phyloP scores from a whole-genome alignment of 225 moss, liverwort and hornwort genomes.

The Climacium dendroides region DNA sequence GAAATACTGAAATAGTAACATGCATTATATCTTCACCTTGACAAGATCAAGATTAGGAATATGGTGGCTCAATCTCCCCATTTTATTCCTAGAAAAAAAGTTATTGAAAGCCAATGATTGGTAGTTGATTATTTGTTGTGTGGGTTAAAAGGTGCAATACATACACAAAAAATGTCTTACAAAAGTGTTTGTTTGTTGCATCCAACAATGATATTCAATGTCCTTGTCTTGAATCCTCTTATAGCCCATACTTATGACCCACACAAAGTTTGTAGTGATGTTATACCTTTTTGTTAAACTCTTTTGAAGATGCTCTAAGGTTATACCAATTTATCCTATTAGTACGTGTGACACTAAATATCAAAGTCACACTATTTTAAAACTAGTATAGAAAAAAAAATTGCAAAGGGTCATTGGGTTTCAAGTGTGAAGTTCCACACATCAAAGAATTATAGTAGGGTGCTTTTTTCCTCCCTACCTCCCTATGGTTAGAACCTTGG shows the following conservation, averaged over 20 bases:
- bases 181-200: rapidly evolving
- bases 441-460: too few species aligned
- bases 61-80: rapidly evolving
- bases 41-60: background rate
- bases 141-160: background rate
- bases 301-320: background rate
- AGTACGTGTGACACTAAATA: background rate
- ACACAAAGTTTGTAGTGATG: background rate
- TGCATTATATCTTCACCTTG: rapidly evolving
- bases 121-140: background rate
- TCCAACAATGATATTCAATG: background rate
- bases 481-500: too few species aligned
- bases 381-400: too few species aligned
- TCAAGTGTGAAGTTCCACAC: too few species aligned
- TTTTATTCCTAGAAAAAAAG: background rate
- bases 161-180: background rate
- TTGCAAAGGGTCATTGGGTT: too few species aligned
- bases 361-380: background rate
- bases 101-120: rapidly evolving
- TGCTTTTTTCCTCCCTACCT: too few species aligned
- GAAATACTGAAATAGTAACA: background rate
- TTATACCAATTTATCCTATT: background rate
- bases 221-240: background rate
- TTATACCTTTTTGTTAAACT: background rate
- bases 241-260: rapidly evolving